Percentiles rank a stretch among this genome's conserved stretches.
These are phyloP conservation scores for Penicillium sp. DNA, from an alignment of 2,329 filamentous ascomycete genomes.

Conservation along the genomic window DNA sequence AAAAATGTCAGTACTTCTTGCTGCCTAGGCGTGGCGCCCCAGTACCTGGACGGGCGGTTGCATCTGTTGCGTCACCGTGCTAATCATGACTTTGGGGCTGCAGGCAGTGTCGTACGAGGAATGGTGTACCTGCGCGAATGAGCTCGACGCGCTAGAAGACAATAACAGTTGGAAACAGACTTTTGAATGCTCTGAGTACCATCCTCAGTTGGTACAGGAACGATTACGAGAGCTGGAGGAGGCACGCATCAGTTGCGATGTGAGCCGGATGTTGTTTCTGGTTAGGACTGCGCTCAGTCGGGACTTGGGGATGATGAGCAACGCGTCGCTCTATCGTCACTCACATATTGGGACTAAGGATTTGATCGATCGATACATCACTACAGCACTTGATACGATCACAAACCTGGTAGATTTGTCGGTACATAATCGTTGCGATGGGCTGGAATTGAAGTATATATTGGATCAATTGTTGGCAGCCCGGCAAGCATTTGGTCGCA, in stretches of 20 bases:
- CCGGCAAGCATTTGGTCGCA: slow-evolving; percentile 80
- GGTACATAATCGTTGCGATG: slow-evolving; percentile 52
- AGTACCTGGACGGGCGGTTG: slow-evolving; percentile 5
- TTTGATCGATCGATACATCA: slow-evolving; percentile 83
- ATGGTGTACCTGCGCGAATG: slow-evolving; percentile 73
- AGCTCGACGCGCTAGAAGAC: slow-evolving; percentile 76
- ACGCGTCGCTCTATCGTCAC: slow-evolving; percentile 77
- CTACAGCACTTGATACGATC: slow-evolving; percentile 74
- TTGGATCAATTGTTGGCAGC: slow-evolving; percentile 70
- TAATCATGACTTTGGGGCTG: slow-evolving; percentile 8
- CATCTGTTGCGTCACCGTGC: slow-evolving; percentile 10
- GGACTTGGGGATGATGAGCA: slow-evolving; percentile 82
- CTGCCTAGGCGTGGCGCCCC: neutral
- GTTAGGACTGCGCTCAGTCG: slow-evolving; percentile 78
- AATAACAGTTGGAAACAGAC: slow-evolving; percentile 80
- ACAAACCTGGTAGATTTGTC: slow-evolving; percentile 66
- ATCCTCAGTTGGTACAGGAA: slow-evolving; percentile 65
- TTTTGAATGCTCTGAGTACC: slow-evolving; percentile 67
- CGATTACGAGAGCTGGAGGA: slow-evolving; percentile 73
- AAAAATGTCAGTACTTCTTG: slow-evolving; percentile 57
- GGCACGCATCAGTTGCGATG: slow-evolving; percentile 69
- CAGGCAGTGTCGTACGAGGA: slow-evolving; percentile 68
- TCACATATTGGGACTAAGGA: slow-evolving; percentile 83
- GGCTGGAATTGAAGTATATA: slow-evolving; percentile 59
- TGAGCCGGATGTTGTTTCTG: slow-evolving; percentile 74